These are phyloP conservation scores for Arctium minus DNA, from an alignment of 129 eudicot species.

Conservation along the genomic window DNA sequence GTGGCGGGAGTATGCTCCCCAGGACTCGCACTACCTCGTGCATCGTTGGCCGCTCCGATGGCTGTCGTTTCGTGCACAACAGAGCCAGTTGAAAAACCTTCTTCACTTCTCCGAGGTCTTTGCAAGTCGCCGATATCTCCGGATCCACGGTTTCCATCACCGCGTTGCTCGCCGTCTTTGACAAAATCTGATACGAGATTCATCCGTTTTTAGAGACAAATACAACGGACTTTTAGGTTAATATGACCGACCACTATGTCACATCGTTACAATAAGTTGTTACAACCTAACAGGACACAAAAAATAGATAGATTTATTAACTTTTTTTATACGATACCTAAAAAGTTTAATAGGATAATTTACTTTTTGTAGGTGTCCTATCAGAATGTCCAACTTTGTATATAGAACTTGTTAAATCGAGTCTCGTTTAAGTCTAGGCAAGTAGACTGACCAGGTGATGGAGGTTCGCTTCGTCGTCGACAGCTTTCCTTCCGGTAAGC, in stretches of 20 bases:
- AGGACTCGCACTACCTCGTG: conserved; percentile 93
- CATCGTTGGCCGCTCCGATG: conserved; percentile 89
- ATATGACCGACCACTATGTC: neutral
- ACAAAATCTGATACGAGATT: conserved; percentile 43
- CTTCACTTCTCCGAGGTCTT: conserved; percentile 72
- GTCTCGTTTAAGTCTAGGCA: neutral
- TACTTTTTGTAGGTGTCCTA: too few relatives aligned
- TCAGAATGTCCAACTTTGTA: too few relatives aligned
- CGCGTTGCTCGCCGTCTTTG: conserved; percentile 80
- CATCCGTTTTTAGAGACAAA: neutral
- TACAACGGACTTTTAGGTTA: neutral
- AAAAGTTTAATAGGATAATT: neutral
- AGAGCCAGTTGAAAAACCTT: conserved; percentile 91
- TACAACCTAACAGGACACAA: too few relatives aligned
- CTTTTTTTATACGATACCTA: neutral
- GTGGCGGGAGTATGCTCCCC: conserved; percentile 49
- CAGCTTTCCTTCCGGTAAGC: conserved; percentile 94
- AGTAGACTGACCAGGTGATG: conserved; percentile 78
- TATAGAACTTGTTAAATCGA: too few relatives aligned
- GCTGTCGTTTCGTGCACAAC: conserved; percentile 88
- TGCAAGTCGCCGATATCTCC: conserved; percentile 66
- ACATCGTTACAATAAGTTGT: neutral
- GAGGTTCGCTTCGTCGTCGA: conserved; percentile 91
- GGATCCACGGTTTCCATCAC: conserved; percentile 96
- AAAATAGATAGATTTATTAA: too few relatives aligned